phyloP scores from a whole-genome alignment of 2,329 filamentous ascomycete species.

The Apiospora arundinis region DNA sequence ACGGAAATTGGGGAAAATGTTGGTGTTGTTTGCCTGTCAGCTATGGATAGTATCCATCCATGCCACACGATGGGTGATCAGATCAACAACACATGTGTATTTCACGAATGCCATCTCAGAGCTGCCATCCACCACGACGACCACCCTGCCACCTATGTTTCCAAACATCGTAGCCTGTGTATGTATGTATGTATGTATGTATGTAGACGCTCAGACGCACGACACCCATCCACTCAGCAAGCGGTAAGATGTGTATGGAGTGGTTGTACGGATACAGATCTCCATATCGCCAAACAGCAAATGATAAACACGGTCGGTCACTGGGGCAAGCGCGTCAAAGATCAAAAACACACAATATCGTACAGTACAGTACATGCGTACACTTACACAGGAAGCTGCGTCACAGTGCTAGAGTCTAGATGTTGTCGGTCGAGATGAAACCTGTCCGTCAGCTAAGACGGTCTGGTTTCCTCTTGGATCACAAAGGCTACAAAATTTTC shows the following conservation, averaged over 20 bases:
- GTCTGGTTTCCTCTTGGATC: conserved; percentile 8
- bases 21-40: no score
- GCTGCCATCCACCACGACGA: conserved; percentile 8
- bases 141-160: conserved; percentile 6
- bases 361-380: not conserved
- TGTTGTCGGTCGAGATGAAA: conserved; percentile 2
- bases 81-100: conserved; percentile 5
- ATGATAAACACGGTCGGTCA: conserved; percentile 4
- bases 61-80: not conserved
- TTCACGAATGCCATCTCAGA: not conserved
- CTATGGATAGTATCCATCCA: no score
- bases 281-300: conserved; percentile 10
- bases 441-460: conserved; percentile 5
- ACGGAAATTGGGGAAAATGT: not conserved
- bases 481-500: not conserved
- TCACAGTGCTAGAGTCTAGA: not conserved
- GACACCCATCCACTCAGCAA: conserved; percentile 1
- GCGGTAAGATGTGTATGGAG: not conserved
- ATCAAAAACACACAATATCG: not conserved
- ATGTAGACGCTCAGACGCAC: not conserved
- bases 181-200: no score
- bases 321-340: not conserved
- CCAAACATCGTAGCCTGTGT: no score
- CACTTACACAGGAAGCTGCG: not conserved
- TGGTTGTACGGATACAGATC: not conserved